phyloP scores from a whole-genome alignment of 345 rosid species.

The Draba incana region DNA sequence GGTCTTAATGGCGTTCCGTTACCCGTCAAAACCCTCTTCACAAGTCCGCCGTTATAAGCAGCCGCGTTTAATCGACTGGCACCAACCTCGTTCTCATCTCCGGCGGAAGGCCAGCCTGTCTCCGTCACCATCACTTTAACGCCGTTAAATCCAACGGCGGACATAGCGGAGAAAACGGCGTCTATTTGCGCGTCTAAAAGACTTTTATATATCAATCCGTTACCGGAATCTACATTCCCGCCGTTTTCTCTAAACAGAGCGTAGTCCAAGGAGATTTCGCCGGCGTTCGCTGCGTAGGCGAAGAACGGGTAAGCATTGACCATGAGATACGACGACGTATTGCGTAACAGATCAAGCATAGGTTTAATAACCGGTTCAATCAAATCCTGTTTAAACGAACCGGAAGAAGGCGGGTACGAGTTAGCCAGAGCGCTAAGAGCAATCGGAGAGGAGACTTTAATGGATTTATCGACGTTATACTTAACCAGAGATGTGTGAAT shows the following conservation, averaged over 20 bases:
- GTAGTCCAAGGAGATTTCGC: conserved; percentile 67
- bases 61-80: conserved; percentile 31
- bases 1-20: conserved; percentile 40
- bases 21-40: conserved; percentile 29
- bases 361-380: conserved; percentile 70
- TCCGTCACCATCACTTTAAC: conserved; percentile 36
- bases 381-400: conserved; percentile 61
- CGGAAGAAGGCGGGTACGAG: conserved; percentile 82
- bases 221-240: conserved; percentile 70
- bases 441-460: conserved; percentile 71
- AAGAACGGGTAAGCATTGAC: conserved; percentile 84
- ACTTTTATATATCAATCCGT: conserved; percentile 50
- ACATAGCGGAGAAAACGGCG: conserved; percentile 36
- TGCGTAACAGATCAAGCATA: conserved; percentile 61
- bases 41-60: conserved; percentile 34
- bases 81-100: conserved; percentile 34
- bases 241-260: conserved; percentile 63
- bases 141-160: conserved; percentile 28
- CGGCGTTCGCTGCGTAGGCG: conserved; percentile 65
- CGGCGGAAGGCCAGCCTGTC: conserved; percentile 42
- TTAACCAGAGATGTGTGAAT: conserved; percentile 62
- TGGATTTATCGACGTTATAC: conserved; percentile 48
- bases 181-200: conserved; percentile 37
- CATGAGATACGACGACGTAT: conserved; percentile 74
- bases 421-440: conserved; percentile 64